Base-by-base conservation (phyloP, 495 filamentous ascomycete species). In the Entonaema liquescens region DNA sequence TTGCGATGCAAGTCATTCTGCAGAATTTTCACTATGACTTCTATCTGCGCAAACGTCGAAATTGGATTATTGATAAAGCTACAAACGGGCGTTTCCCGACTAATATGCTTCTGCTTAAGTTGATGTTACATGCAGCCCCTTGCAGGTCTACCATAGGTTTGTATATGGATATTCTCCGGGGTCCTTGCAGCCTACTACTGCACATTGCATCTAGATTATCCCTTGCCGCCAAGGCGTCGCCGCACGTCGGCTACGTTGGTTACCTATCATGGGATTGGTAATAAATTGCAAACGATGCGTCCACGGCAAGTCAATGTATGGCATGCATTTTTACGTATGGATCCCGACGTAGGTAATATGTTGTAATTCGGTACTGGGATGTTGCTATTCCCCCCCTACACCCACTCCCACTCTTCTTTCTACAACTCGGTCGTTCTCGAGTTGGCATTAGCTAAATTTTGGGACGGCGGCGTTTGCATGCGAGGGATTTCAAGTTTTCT, bases 161-260 rank as follows among this genome's bases (percentile, higher is more conserved):
- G 6, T 17, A 54, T 40, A 23, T 42, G 35, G 29, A 59, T 59
- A 65, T 36, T 61, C 19, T 40, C 68, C 49, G 49, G 68, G 28
- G 49, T 57, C 28, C 47, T 59, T 65, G 68, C 61, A 65, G 68
- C 62, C 17, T 57, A 44, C 59, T 40, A 58, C 58, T 53, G 53
- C 68, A 53, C 17, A 62, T 47, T 13, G 21, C 31, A 67, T 71
- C 62, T 71, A 62, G 58, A 71, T 67, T 42, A 66, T 71, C 57
- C 68, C 62, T 57, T 59, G 63, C 35, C 49, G 69, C 69, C 69
- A 71, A 71, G 69, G 29, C 26, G n/a, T 67, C 17, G 25, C 47
- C 38, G 50, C 55, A 42, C 50, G 35, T 25, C 21, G 54, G 54
- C 33, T 26, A 13, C 12, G 11, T 59, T 28, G 9, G 55, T 31